phyloP scores from a whole-genome alignment of 768 basidiomycete species.

The Mycena pura region DNA sequence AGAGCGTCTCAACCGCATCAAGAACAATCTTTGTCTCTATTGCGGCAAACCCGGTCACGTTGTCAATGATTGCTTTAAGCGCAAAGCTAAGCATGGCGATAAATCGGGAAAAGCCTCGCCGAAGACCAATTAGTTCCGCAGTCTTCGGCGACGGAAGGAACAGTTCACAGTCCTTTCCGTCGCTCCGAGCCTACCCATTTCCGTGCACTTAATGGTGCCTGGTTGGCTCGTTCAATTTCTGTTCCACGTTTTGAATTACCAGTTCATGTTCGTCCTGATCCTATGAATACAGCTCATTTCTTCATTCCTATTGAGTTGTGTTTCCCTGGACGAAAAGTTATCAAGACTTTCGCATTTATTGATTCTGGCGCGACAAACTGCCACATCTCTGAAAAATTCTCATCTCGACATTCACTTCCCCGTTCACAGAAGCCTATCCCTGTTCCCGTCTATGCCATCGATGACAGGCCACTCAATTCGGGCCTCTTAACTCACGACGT shows the following conservation, averaged over 20 bases:
- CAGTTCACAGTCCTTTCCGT: constrained; percentile 25
- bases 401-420: constrained; percentile 39
- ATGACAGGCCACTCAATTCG: constrained; percentile 45
- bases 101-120: constrained; percentile 38
- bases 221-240: constrained; percentile 22
- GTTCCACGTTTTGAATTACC: constrained; percentile 14
- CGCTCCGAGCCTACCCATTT: constrained; percentile 23
- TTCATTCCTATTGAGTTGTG: constrained; percentile 35
- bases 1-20: constrained; percentile 32
- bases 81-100: constrained; percentile 25
- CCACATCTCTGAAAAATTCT: constrained; percentile 44
- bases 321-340: constrained; percentile 39
- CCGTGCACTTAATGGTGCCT: constrained; percentile 23
- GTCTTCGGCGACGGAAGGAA: constrained; percentile 36
- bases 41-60: constrained; percentile 42
- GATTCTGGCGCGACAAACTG: constrained; percentile 45
- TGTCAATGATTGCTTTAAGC: constrained; percentile 34
- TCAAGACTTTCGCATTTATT: constrained; percentile 43
- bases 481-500: constrained; percentile 48
- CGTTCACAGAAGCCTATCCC: constrained; percentile 38
- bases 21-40: constrained; percentile 41
- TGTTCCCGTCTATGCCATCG: constrained; percentile 43
- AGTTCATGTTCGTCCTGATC: constrained; percentile 26
- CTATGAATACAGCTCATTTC: constrained; percentile 33
- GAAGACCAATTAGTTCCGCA: constrained; percentile 34